Conservation (phyloP, 2,329 filamentous ascomycete species). For the Hymenoscyphus albidus region DNA sequence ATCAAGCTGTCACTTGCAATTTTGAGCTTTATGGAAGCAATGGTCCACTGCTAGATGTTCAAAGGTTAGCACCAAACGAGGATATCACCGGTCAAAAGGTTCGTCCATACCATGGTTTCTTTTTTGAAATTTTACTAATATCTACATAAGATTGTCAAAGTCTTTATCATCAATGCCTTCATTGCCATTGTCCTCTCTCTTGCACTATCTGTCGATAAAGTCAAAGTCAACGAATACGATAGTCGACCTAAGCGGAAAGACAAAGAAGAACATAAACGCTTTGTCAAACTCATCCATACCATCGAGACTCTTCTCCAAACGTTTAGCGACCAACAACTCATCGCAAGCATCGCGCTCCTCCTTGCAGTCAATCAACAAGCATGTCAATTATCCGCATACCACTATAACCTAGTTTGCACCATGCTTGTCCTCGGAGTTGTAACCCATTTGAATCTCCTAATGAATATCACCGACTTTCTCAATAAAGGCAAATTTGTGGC, state of each 20-base stretch:
- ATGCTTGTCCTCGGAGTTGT: slow-evolving; percentile 7
- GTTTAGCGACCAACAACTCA: slow-evolving; percentile 7
- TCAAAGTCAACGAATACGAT: background rate
- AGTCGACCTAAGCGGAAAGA: background rate
- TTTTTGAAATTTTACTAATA: background rate
- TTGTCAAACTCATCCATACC: slow-evolving; percentile 5
- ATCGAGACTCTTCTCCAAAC: slow-evolving; percentile 5
- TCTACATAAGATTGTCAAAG: slow-evolving; percentile 2
- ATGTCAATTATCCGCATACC: slow-evolving; percentile 7
- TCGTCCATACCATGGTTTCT: background rate
- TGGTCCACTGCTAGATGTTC: background rate
- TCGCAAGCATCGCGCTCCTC: slow-evolving; percentile 6
- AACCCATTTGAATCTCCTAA: slow-evolving; percentile 9
- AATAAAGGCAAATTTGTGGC: slow-evolving; percentile 7
- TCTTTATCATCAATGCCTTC: background rate
- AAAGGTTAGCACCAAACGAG: slow-evolving; percentile 5
- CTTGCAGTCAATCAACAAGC: slow-evolving; percentile 4
- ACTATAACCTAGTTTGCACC: slow-evolving; percentile 10
- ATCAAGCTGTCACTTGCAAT: slow-evolving; percentile 2
- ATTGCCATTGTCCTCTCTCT: slow-evolving; percentile 3
- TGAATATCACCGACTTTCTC: slow-evolving; percentile 8
- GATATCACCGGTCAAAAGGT: slow-evolving; percentile 5
- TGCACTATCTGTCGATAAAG: slow-evolving; percentile 4
- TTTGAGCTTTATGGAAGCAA: slow-evolving; percentile 5
- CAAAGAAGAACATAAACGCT: background rate